Evolutionary conservation across 2,329 filamentous ascomycete species (phyloP).

Genomic region (Calycina marina): DNA sequence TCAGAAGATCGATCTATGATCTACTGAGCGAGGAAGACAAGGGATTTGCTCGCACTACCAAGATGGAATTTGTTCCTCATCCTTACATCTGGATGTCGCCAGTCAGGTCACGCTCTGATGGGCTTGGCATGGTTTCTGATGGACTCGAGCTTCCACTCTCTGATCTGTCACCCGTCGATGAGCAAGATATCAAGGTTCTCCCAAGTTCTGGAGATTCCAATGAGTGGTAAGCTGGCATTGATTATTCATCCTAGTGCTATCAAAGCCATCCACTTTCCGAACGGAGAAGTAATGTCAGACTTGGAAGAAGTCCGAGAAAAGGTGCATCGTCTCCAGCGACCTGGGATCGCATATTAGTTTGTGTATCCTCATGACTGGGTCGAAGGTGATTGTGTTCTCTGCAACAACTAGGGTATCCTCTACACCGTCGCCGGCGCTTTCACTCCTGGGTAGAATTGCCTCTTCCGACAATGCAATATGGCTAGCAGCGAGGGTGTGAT

Average conservation of each 20-base stretch:
- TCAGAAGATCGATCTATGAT: constrained; percentile 55
- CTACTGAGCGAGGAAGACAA: constrained; percentile 49
- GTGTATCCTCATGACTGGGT: constrained; percentile 69
- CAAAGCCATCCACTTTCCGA: constrained; percentile 49
- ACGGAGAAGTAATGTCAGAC: constrained; percentile 57
- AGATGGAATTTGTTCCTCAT: constrained; percentile 62
- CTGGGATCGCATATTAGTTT: constrained; percentile 50
- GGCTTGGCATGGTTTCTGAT: constrained; percentile 57
- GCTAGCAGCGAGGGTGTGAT: constrained; percentile 39
- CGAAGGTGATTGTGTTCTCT: constrained; percentile 61
- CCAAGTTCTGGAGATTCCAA: constrained; percentile 67
- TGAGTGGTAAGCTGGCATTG: constrained; percentile 52
- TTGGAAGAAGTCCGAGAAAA: constrained; percentile 49
- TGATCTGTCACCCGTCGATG: constrained; percentile 50
- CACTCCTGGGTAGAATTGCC: constrained; percentile 52
- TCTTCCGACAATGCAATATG: constrained; percentile 70
- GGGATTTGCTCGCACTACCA: constrained; percentile 49
- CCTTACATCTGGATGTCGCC: constrained; percentile 72
- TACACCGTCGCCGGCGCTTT: constrained; percentile 68
- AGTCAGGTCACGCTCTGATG: constrained; percentile 50
- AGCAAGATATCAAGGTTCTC: constrained; percentile 52
- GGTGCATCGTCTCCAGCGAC: constrained; percentile 59
- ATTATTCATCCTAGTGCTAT: constrained; percentile 64
- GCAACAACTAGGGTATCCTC: constrained; percentile 63
- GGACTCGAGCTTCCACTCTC: constrained; percentile 42